A percentile compares a stretch with the other conserved stretches of the same genome.
Conservation (phyloP, 768 basidiomycete genomes). For the Leccinum barrowsii region DNA sequence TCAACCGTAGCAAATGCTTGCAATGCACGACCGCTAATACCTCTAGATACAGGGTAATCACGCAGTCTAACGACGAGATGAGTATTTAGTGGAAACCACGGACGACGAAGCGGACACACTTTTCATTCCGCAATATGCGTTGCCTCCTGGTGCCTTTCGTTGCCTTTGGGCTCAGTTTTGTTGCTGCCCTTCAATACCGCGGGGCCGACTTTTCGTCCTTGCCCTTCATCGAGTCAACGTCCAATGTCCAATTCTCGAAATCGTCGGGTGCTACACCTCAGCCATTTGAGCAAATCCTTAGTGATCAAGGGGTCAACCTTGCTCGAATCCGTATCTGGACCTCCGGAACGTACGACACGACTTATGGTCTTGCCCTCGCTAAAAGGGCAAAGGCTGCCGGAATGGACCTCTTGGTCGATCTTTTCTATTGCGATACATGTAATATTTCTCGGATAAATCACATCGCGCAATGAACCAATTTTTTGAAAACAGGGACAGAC, state of each 20-base stretch:
- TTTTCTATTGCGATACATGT: conserved; percentile 13
- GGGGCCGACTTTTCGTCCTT: conserved; percentile 18
- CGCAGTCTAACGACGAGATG: neutral
- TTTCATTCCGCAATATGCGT: neutral
- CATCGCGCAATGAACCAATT: neutral
- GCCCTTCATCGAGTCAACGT: conserved; percentile 11
- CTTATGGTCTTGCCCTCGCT: conserved; percentile 10
- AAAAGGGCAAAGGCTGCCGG: conserved; percentile 9
- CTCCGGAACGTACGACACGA: conserved; percentile 7
- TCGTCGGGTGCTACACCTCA: neutral
- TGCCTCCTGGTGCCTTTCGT: neutral
- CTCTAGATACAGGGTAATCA: neutral
- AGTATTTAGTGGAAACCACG: neutral
- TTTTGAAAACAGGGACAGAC: conserved; percentile 5
- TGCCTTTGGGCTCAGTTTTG: conserved; percentile 3
- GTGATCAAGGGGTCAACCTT: conserved; percentile 10
- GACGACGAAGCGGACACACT: neutral
- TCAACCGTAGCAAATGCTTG: too few relatives aligned
- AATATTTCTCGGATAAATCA: neutral
- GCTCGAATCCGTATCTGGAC: conserved; percentile 15
- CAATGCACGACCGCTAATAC: too few relatives aligned
- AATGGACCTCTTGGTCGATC: conserved; percentile 11
- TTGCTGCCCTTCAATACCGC: conserved; percentile 4
- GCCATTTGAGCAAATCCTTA: conserved; percentile 10
- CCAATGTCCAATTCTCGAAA: neutral